phyloP scores from a whole-genome alignment of 176 grass and related monocot species.

The Phoenix roebelenii region DNA sequence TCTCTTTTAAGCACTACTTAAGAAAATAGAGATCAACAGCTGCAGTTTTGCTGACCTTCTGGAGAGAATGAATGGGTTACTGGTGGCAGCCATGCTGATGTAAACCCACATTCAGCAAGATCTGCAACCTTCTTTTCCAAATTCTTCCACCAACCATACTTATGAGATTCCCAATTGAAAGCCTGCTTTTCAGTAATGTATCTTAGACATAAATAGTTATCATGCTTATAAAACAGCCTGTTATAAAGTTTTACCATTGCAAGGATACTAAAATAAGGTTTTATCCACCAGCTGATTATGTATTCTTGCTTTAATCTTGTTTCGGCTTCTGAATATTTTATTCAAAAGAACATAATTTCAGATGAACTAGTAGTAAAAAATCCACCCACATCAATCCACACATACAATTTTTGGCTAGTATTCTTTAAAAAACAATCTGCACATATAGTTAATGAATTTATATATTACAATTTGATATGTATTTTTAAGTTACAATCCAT shows the following conservation, averaged over 20 bases:
- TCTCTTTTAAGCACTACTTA: neutral
- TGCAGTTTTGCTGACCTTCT: slow-evolving; percentile 37
- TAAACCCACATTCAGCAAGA: slow-evolving; percentile 76
- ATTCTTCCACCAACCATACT: slow-evolving; percentile 72
- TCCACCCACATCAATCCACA: no score
- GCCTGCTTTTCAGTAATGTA: slow-evolving; percentile 24
- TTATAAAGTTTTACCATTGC: neutral
- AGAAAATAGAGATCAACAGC: slow-evolving; percentile 5
- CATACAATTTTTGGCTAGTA: no score
- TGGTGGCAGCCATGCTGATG: slow-evolving; percentile 79
- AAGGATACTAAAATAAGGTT: slow-evolving; percentile 1
- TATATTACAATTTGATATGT: no score
- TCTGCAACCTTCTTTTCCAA: slow-evolving; percentile 60
- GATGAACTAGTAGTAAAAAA: no score
- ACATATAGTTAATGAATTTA: no score
- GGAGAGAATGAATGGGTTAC: slow-evolving; percentile 62
- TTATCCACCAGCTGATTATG: no score
- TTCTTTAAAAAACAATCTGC: no score
- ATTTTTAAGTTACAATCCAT: no score
- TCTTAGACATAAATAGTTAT: neutral
- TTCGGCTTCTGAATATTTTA: no score
- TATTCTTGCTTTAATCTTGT: no score
- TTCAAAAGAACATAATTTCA: no score
- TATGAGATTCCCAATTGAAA: slow-evolving; percentile 98
- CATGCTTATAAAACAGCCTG: neutral